Base-by-base conservation (phyloP, 2,329 filamentous ascomycete genomes). In the Magnaporthiopsis rhizophila region DNA sequence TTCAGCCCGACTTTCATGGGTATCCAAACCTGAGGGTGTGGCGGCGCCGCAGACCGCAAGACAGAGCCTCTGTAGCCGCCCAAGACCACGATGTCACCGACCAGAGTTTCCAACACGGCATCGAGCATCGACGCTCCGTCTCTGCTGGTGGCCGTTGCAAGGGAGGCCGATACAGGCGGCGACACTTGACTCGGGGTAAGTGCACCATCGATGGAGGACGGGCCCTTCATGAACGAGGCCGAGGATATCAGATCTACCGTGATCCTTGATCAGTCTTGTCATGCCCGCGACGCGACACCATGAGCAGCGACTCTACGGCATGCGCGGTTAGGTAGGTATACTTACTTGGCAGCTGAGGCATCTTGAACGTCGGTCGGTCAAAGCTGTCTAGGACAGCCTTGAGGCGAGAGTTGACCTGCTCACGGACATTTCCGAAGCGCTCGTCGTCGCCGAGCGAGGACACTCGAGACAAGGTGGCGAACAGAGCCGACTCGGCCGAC, bases 1-100 rank as follows among this genome's bases (percentile, higher is more conserved):
- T 96, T 97, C 62, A 98, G 78, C 0, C 94, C 93, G 34, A 97
- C 89, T 75, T 97, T 97, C 71, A 97, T 88, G 0, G 93, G 93
- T 1, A 96, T 91, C 94, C 94, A 98, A 0, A 97, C 78, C 72
- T 96, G 92, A n/a, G 92, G 87, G 71, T 94, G 86, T 4, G 90
- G 89, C 11, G 90, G 84, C 67, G 92, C 88, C 13, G 91, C 89
- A 13, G 92, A 96, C 36, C 93, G 87, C 36, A 98, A 76, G n/a
- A 97, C 83, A 0, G 93, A 97, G 3, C 94, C 94, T 68, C 94
- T 84, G 72, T 97, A 97, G 18, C 94, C 94, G 26, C 94, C 94
- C 72, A 98, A 83, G 36, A 97, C 81, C 9, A 98, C 91, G 9
- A 98, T 74, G 72, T 98, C 94, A 0, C 94, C 93, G 0, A 87